These are phyloP conservation scores for Strobilomyces echinocephalus DNA, from an alignment of 768 basidiomycete genomes.

Conservation along the genomic window DNA sequence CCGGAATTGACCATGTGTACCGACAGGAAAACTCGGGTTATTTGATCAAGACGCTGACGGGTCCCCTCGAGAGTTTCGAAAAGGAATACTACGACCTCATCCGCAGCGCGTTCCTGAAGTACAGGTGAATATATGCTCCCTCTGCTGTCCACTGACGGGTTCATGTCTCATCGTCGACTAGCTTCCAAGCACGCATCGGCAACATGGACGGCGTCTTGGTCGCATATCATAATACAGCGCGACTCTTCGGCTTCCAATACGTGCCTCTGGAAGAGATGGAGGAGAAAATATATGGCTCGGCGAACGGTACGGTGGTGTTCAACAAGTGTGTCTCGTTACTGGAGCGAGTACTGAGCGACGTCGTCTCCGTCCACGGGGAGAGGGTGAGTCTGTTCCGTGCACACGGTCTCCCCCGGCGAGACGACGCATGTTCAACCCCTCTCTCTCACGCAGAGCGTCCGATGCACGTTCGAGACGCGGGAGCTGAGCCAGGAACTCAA, in stretches of 20 bases:
- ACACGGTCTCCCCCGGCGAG: not conserved
- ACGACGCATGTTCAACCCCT: not conserved
- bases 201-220: conserved; percentile 94
- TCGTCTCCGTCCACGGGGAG: conserved; percentile 55
- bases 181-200: conserved; percentile 94
- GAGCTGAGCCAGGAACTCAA: conserved; percentile 42
- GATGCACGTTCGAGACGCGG: conserved; percentile 57
- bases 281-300: conserved; percentile 60
- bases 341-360: conserved; percentile 59
- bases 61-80: conserved; percentile 77
- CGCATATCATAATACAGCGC: conserved; percentile 82
- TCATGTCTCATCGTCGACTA: conserved; percentile 24
- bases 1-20: not conserved
- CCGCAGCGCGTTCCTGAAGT: conserved; percentile 92
- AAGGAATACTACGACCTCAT: conserved; percentile 93
- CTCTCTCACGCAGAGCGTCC: conserved; percentile 41
- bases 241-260: conserved; percentile 93
- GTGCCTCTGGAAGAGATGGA: conserved; percentile 87
- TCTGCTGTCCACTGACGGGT: no score
- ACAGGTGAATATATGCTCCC: conserved; percentile 48
- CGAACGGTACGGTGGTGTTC: conserved; percentile 65
- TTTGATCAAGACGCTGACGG: conserved; percentile 58
- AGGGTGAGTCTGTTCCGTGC: conserved; percentile 43
- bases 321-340: conserved; percentile 65
- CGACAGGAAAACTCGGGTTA: conserved; percentile 75